A percentile compares a stretch with the other conserved stretches of the same genome.
Evolutionary conservation across 768 basidiomycete species (phyloP).

Genomic region (Tricholoma sp.): DNA sequence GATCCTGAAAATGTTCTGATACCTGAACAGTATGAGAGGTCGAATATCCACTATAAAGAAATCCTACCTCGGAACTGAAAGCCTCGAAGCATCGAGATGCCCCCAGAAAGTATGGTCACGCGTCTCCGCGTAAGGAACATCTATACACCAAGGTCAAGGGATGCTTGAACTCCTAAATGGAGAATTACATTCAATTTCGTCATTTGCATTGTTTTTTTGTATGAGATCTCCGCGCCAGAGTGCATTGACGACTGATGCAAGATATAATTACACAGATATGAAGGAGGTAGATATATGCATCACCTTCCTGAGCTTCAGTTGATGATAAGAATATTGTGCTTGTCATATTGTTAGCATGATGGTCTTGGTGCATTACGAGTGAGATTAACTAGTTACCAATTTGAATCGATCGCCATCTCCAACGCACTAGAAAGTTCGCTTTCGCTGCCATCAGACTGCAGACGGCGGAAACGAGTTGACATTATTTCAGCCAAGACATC

Average conservation of each 20-base stretch:
- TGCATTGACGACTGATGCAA: constrained; percentile 59
- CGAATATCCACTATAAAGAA: not conserved
- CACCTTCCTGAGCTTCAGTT: constrained; percentile 78
- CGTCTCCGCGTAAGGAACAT: constrained; percentile 59
- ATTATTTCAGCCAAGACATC: constrained; percentile 68
- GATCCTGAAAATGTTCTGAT: constrained; percentile 83
- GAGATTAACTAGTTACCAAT: constrained; percentile 49
- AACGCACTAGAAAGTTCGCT: constrained; percentile 74
- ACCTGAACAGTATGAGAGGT: constrained; percentile 35
- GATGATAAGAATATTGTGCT: constrained; percentile 85
- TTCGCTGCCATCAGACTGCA: constrained; percentile 67
- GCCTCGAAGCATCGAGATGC: constrained; percentile 69
- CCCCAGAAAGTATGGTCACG: constrained; percentile 55
- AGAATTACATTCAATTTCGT: constrained; percentile 72
- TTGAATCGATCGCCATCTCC: constrained; percentile 89
- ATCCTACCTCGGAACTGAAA: constrained; percentile 70
- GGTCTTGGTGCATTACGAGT: not conserved
- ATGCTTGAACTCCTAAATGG: not conserved
- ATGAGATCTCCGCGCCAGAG: constrained; percentile 83
- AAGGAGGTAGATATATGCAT: constrained; percentile 9
- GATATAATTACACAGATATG: not conserved
- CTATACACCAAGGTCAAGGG: constrained; percentile 28
- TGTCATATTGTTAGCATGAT: not conserved
- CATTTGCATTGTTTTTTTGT: constrained; percentile 67
- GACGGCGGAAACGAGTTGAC: constrained; percentile 71